These are phyloP conservation scores for Calonectria montana DNA, from an alignment of 2,329 filamentous ascomycete genomes.

Conservation along the genomic window DNA sequence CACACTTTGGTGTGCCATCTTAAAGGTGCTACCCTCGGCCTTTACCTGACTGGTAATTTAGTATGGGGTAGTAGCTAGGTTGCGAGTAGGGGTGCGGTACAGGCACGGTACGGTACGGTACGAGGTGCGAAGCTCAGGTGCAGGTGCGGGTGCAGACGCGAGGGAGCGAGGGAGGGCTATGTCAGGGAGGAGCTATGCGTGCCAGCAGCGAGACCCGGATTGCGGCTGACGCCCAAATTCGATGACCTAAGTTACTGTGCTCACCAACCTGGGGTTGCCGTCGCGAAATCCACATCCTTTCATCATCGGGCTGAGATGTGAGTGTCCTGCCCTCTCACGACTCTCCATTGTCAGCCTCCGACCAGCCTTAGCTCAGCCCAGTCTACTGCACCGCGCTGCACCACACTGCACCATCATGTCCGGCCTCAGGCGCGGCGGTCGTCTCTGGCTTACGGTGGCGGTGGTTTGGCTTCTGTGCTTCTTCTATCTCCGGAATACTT, in stretches of 20 bases:
- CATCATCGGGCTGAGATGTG: slow-evolving; percentile 23
- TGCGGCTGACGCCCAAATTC: slow-evolving; percentile 17
- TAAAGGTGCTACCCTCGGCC: background rate
- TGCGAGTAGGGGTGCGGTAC: slow-evolving; percentile 3
- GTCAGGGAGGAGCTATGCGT: slow-evolving; percentile 10
- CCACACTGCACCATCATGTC: slow-evolving; percentile 12
- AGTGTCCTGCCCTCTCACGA: slow-evolving; percentile 11
- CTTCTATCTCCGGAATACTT: slow-evolving; percentile 39
- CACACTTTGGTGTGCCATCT: background rate
- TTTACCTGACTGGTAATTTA: slow-evolving; percentile 7
- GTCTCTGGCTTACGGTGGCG: slow-evolving; percentile 40
- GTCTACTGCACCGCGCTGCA: slow-evolving; percentile 3
- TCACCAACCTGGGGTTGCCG: slow-evolving; percentile 4
- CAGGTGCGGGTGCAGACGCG: background rate
- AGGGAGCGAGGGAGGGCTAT: slow-evolving; percentile 6
- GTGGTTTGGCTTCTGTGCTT: slow-evolving; percentile 40
- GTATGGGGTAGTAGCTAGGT: slow-evolving; percentile 10
- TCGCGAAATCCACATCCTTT: slow-evolving; percentile 13
- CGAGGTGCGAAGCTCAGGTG: slow-evolving; percentile 8
- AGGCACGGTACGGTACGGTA: background rate
- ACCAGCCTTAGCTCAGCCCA: slow-evolving; percentile 14
- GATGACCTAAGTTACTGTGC: slow-evolving; percentile 2
- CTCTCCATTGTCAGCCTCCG: slow-evolving; percentile 5
- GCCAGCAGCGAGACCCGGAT: slow-evolving; percentile 8
- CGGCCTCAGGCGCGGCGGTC: slow-evolving; percentile 34